Evolutionary conservation across 352 stramenopile species (phyloP), one percentile per base, ranked within the genome.

Genomic region (Pythium apleroticum): DNA sequence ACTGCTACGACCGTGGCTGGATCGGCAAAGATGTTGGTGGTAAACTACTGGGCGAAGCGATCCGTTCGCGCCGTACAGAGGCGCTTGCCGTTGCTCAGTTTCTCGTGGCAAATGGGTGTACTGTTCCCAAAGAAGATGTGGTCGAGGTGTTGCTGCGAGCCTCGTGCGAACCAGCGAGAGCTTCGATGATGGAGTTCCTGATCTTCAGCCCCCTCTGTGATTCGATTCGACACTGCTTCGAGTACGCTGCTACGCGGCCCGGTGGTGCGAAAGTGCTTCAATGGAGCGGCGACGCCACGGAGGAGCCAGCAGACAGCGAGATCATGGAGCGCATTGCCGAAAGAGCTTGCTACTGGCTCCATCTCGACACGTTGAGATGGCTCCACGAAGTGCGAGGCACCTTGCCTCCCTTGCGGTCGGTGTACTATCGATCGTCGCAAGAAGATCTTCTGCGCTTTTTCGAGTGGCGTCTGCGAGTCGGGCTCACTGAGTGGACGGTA

Each of bases 391-490:
- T 10, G 30, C 4, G 30, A 33, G n/a, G 30, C 30, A 33, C 9
- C 30, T 9, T 33, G 30, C 30, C n/a, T n/a, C 30, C 30, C 9
- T 33, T 4, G 30, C 4, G 4, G 30, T 33, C 4, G 30, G 9
- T 9, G 30, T 10, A 33, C 30, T 9, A 33, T 9, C 30, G 4
- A 33, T 37, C 17, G n/a, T 55, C 35, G 35, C 50, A n/a, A n/a
- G n/a, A 60, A 17, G 17, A 20, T 12, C 17, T 41, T 5, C 4
- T 66, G 14, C 37, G 60, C 11, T 60, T 60, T 10, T 77, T 77
- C 37, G 66, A 76, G 19, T 56, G 74, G 24, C 73, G 73, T 48
- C 68, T 73, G 24, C 63, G 79, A 61, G 70, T 81, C n/a, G 83
- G 77, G 54, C 74, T 69, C 14, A 28, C n/a, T 27, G 3, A 24